A percentile compares a stretch with the other conserved stretches of the same genome.
These are phyloP conservation scores for Scheffersomyces coipomensis DNA, from an alignment of 805 yeast species.

Conservation along the genomic window DNA sequence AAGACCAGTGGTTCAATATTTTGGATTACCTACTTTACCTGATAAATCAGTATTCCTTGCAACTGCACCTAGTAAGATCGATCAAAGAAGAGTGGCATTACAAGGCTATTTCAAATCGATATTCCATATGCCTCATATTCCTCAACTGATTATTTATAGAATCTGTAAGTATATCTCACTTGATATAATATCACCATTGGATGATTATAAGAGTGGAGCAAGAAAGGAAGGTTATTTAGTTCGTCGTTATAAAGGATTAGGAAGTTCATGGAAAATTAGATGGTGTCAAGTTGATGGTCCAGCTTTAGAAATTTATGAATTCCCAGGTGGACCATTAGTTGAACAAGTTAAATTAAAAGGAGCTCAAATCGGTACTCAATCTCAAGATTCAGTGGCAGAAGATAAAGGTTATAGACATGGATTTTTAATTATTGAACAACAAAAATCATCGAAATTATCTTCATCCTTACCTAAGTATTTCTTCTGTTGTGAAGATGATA, in stretches of 20 bases:
- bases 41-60: constrained; percentile 57
- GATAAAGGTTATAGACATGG: constrained; percentile 59
- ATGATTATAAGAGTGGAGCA: constrained; percentile 51
- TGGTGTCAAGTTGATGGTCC: constrained; percentile 69
- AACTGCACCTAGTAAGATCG: constrained; percentile 65
- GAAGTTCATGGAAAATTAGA: constrained; percentile 63
- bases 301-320: constrained; percentile 53
- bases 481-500: constrained; percentile 76
- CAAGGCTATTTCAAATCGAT: constrained; percentile 60
- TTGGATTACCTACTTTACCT: constrained; percentile 64
- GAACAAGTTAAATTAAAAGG: constrained; percentile 52
- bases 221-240: constrained; percentile 64
- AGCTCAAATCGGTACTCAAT: constrained; percentile 57
- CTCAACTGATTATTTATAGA: constrained; percentile 47
- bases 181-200: constrained; percentile 61
- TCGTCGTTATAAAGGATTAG: constrained; percentile 63
- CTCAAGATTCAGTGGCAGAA: constrained; percentile 39
- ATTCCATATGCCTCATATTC: constrained; percentile 56
- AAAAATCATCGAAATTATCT: constrained; percentile 30
- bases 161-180: constrained; percentile 67
- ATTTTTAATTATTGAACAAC: constrained; percentile 51
- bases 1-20: constrained; percentile 48
- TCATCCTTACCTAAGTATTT: constrained; percentile 50
- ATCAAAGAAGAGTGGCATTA: constrained; percentile 52
- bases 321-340: constrained; percentile 50